Conservation (phyloP, 495 filamentous ascomycete species). For the Platismatia glauca region DNA sequence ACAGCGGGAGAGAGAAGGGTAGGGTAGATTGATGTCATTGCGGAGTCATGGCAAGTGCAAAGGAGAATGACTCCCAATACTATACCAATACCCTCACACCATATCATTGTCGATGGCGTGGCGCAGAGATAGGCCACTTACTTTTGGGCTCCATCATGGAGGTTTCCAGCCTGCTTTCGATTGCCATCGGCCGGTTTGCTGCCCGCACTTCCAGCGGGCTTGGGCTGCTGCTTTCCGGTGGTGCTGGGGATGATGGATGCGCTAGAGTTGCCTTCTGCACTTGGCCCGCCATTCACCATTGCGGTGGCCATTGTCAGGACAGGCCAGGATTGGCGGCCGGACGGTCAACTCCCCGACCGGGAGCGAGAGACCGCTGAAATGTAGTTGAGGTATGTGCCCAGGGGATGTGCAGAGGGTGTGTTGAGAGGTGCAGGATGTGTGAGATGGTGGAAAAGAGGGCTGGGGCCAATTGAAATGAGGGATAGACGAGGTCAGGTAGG, state of each 20-base stretch:
- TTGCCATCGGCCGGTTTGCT: conserved; percentile 42
- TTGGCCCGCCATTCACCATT: conserved; percentile 41
- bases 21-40: background rate
- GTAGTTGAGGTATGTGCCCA: background rate
- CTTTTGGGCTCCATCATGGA: conserved; percentile 47
- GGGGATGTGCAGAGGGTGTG: background rate
- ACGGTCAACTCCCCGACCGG: conserved; percentile 16
- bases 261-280: conserved; percentile 30
- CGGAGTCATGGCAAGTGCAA: background rate
- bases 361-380: conserved; percentile 4
- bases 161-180: conserved; percentile 50
- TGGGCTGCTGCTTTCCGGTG: conserved; percentile 38
- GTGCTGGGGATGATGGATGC: conserved; percentile 29
- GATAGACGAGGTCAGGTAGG: conserved; percentile 3
- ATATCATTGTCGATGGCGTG: background rate
- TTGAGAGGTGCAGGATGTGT: background rate
- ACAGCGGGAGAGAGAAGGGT: background rate
- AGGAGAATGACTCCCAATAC: background rate
- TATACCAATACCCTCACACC: background rate
- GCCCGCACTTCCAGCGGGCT: conserved; percentile 33
- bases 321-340: conserved; percentile 1
- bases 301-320: conserved; percentile 29
- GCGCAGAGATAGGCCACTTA: conserved; percentile 27
- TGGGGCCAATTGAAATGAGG: conserved; percentile 9
- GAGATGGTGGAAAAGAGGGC: background rate